Conservation (phyloP, 1,284 basidiomycete species). For the Sanghuangporus sanghuang region DNA sequence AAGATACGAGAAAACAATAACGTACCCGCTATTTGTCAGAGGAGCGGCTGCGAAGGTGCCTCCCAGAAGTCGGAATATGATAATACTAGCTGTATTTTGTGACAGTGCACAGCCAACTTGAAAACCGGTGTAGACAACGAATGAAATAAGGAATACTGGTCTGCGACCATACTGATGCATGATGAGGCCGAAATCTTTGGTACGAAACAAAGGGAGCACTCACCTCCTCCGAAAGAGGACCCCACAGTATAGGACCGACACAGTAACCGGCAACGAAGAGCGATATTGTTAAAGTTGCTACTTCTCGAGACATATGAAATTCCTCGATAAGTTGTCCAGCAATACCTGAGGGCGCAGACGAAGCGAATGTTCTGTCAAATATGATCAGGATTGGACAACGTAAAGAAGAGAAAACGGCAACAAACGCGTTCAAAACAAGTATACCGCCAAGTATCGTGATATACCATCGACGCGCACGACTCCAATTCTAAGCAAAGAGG, state of each 20-base stretch:
- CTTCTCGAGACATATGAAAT: conserved; percentile 52
- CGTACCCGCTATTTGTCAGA: conserved; percentile 46
- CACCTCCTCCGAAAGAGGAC: conserved; percentile 41
- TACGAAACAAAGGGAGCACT: background rate
- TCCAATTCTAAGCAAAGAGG: conserved; percentile 47
- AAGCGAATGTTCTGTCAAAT: conserved; percentile 49
- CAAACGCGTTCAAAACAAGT: conserved; percentile 64
- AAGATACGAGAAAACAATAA: background rate
- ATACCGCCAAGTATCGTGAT: conserved; percentile 56
- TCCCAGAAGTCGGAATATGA: conserved; percentile 65
- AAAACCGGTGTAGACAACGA: conserved; percentile 43
- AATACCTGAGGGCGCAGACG: conserved; percentile 50
- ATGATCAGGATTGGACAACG: conserved; percentile 16
- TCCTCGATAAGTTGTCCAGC: conserved; percentile 40
- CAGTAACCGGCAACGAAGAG: conserved; percentile 43
- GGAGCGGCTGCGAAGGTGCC: conserved; percentile 53
- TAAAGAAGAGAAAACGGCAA: conserved; percentile 10
- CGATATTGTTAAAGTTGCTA: conserved; percentile 34
- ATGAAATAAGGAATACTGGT: conserved; percentile 43
- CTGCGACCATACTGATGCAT: conserved; percentile 28
- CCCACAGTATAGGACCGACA: conserved; percentile 46
- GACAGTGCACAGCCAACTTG: conserved; percentile 58
- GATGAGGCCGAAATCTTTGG: background rate
- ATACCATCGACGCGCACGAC: conserved; percentile 51
- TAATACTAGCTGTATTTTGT: conserved; percentile 52